Conservation (phyloP, 176 grass and related monocot genomes). For the Lolium perenne region DNA sequence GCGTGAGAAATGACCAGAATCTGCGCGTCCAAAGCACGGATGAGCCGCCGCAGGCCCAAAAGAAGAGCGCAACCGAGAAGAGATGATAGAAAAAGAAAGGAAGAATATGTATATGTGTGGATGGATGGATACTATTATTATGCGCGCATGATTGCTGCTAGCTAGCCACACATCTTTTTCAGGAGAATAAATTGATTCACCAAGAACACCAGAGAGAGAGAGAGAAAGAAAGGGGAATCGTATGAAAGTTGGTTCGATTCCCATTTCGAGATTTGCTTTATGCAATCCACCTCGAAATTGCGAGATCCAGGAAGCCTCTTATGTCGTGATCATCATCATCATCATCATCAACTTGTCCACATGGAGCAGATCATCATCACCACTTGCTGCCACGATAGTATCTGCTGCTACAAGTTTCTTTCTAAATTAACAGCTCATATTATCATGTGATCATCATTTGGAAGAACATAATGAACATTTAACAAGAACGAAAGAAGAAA, state of each 20-base stretch:
- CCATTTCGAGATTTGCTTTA: slow-evolving; percentile 45
- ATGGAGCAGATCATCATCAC: slow-evolving; percentile 40
- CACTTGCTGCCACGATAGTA: slow-evolving; percentile 10
- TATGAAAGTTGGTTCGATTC: slow-evolving; percentile 35
- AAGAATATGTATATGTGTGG: neutral
- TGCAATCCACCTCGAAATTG: slow-evolving; percentile 22
- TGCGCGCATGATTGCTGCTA: neutral
- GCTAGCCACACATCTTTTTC: slow-evolving; percentile 24
- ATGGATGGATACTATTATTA: neutral
- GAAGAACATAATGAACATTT: slow-evolving; percentile 39
- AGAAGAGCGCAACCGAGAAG: slow-evolving; percentile 36
- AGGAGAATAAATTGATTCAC: slow-evolving; percentile 40
- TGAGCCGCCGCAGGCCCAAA: neutral
- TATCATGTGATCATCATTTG: slow-evolving; percentile 55
- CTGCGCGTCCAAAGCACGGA: slow-evolving; percentile 29
- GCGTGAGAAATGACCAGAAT: slow-evolving; percentile 36
- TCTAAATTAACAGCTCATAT: slow-evolving; percentile 46
- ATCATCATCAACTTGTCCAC: neutral
- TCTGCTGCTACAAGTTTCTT: neutral
- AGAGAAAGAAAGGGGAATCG: neutral
- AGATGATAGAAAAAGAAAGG: slow-evolving; percentile 18
- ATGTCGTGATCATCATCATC: neutral
- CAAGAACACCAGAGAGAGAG: slow-evolving; percentile 8
- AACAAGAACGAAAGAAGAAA: neutral
- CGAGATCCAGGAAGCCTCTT: slow-evolving; percentile 45